Evolutionary conservation across 2,329 filamentous ascomycete species (phyloP).

Genomic region (Penicillium sp.): DNA sequence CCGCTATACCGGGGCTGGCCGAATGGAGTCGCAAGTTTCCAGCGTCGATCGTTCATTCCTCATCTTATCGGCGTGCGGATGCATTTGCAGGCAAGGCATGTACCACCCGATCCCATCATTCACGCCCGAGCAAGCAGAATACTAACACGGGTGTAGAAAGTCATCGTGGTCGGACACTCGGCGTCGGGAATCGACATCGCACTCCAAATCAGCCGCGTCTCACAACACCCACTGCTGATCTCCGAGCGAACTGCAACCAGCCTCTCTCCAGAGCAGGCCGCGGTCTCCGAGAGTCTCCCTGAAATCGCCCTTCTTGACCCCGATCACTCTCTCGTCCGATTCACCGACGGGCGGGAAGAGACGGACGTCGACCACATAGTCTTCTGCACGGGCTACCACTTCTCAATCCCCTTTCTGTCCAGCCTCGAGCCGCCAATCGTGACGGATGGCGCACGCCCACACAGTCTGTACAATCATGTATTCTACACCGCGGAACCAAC

Average conservation of each 20-base stretch:
- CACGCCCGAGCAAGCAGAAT: neutral
- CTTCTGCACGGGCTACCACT: constrained; percentile 14
- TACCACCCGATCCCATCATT: neutral
- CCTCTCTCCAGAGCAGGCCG: constrained; percentile 3
- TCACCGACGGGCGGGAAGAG: constrained; percentile 7
- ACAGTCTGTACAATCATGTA: constrained; percentile 8
- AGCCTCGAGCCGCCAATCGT: constrained; percentile 5
- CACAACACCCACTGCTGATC: constrained; percentile 9
- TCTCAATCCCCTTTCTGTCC: constrained; percentile 9
- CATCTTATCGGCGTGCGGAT: constrained; percentile 7
- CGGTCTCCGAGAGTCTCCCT: neutral
- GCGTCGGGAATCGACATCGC: constrained; percentile 15
- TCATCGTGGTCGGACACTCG: constrained; percentile 13
- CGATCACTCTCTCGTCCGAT: neutral
- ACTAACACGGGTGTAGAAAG: constrained; percentile 6
- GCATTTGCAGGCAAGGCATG: constrained; percentile 8
- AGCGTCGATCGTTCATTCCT: constrained; percentile 9
- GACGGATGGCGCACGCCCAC: constrained; percentile 10
- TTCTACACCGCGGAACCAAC: constrained; percentile 11
- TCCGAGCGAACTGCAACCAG: constrained; percentile 8
- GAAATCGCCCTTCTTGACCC: constrained; percentile 4
- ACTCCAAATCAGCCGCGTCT: constrained; percentile 7
- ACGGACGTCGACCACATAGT: constrained; percentile 5
- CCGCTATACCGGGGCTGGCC: constrained; percentile 2
- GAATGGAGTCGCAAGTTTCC: constrained; percentile 7